phyloP scores from a whole-genome alignment of 805 yeast genomes.

The Nakazawaea ernobii region DNA sequence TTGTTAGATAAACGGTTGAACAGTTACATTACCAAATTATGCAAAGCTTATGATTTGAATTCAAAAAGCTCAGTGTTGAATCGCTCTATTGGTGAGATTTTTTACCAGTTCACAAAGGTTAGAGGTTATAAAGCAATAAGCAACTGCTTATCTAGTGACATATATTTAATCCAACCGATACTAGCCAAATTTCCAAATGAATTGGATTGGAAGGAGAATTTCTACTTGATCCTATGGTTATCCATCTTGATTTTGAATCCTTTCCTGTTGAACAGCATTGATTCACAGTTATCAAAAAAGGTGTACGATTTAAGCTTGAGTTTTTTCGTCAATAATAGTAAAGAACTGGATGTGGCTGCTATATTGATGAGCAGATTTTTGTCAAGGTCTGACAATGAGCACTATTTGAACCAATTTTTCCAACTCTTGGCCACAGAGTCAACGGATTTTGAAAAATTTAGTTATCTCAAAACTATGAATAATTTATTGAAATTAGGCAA shows the following conservation, averaged over 20 bases:
- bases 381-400: constrained; percentile 38
- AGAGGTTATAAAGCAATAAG: constrained; percentile 58
- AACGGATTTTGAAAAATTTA: constrained; percentile 14
- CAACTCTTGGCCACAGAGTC: constrained; percentile 14
- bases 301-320: constrained; percentile 30
- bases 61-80: constrained; percentile 9
- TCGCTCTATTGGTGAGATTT: constrained; percentile 23
- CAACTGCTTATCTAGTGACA: constrained; percentile 57
- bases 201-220: constrained; percentile 40
- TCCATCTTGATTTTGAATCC: constrained; percentile 69
- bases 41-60: constrained; percentile 21
- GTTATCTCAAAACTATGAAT: constrained; percentile 18
- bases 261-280: constrained; percentile 46
- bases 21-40: constrained; percentile 25
- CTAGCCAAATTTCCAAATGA: constrained; percentile 17
- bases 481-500: constrained; percentile 17
- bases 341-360: constrained; percentile 50
- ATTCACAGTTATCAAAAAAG: constrained; percentile 23
- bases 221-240: constrained; percentile 63
- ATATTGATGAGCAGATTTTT: constrained; percentile 47
- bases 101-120: constrained; percentile 60
- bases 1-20: constrained; percentile 39
- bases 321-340: constrained; percentile 42
- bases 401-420: constrained; percentile 23
- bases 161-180: constrained; percentile 39